Conservation (phyloP, 2,329 filamentous ascomycete species). For the Penicillium sp. region DNA sequence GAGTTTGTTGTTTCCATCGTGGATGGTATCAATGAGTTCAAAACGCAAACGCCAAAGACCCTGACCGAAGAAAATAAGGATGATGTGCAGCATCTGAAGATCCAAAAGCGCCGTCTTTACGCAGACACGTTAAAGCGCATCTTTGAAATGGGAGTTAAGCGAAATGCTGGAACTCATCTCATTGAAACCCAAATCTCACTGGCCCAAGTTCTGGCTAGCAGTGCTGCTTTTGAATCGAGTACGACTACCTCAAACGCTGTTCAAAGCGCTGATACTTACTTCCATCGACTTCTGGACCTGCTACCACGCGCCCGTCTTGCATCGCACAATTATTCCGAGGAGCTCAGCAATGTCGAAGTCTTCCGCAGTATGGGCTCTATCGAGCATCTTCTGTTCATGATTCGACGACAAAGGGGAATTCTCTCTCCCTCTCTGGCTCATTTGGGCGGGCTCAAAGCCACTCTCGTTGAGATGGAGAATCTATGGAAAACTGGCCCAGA, state of each 20-base stretch:
- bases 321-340: slow-evolving; percentile 69
- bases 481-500: slow-evolving; percentile 28
- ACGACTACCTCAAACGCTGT: slow-evolving; percentile 17
- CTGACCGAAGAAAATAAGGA: slow-evolving; percentile 83
- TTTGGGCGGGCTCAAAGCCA: slow-evolving; percentile 28
- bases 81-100: slow-evolving; percentile 80
- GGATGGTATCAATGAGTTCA: slow-evolving; percentile 64
- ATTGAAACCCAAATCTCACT: slow-evolving; percentile 68
- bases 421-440: slow-evolving; percentile 31
- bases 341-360: slow-evolving; percentile 75
- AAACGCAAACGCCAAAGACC: slow-evolving; percentile 73
- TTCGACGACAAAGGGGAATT: slow-evolving; percentile 37
- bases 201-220: slow-evolving; percentile 61
- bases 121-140: slow-evolving; percentile 79
- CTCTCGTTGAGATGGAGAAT: slow-evolving; percentile 29
- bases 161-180: slow-evolving; percentile 69
- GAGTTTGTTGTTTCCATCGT: slow-evolving; percentile 64
- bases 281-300: slow-evolving; percentile 72
- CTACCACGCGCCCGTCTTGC: slow-evolving; percentile 62
- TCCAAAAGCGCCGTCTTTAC: slow-evolving; percentile 81
- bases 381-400: slow-evolving; percentile 68
- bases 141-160: slow-evolving; percentile 81
- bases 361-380: slow-evolving; percentile 72
- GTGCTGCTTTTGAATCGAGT: slow-evolving; percentile 35
- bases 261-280: slow-evolving; percentile 60